phyloP scores from a whole-genome alignment of 2,329 filamentous ascomycete genomes.

The Xylaria hypoxylon region DNA sequence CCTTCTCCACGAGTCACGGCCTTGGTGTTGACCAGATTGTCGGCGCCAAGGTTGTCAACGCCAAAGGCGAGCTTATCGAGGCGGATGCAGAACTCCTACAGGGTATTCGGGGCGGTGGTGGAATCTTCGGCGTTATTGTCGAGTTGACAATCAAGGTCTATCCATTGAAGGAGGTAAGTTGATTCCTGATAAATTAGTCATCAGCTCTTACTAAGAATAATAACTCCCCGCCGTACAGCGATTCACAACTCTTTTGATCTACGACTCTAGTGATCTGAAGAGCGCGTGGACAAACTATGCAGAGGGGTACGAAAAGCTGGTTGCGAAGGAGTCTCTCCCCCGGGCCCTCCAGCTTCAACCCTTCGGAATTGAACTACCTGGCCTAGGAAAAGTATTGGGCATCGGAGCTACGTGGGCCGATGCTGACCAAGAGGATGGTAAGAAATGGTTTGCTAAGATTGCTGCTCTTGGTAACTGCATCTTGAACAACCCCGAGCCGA shows the following conservation, averaged over 20 bases:
- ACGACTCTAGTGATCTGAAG: conserved; percentile 49
- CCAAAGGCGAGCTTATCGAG: conserved; percentile 52
- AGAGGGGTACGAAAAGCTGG: conserved; percentile 35
- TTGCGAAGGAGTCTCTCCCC: conserved; percentile 17
- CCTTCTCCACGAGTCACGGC: conserved; percentile 49
- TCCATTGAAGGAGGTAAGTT: conserved; percentile 48
- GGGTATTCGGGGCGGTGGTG: conserved; percentile 56
- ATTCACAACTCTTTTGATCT: conserved; percentile 45
- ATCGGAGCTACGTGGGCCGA: conserved; percentile 51
- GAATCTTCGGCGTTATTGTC: conserved; percentile 55
- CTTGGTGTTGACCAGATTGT: conserved; percentile 55
- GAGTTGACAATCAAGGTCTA: conserved; percentile 57
- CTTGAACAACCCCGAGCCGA: conserved; percentile 36
- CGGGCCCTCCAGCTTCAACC: conserved; percentile 43
- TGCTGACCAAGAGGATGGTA: conserved; percentile 45
- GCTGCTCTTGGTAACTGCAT: conserved; percentile 34
- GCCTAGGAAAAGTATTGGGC: conserved; percentile 46
- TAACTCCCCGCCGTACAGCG: conserved; percentile 1
- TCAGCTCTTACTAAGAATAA: not conserved
- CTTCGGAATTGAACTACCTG: conserved; percentile 49
- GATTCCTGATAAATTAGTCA: not conserved
- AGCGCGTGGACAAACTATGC: conserved; percentile 28
- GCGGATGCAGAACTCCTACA: conserved; percentile 54
- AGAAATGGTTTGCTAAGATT: conserved; percentile 37
- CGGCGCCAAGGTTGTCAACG: conserved; percentile 54